phyloP scores from a whole-genome alignment of 768 basidiomycete species.

The Xanthoconium purpureum region DNA sequence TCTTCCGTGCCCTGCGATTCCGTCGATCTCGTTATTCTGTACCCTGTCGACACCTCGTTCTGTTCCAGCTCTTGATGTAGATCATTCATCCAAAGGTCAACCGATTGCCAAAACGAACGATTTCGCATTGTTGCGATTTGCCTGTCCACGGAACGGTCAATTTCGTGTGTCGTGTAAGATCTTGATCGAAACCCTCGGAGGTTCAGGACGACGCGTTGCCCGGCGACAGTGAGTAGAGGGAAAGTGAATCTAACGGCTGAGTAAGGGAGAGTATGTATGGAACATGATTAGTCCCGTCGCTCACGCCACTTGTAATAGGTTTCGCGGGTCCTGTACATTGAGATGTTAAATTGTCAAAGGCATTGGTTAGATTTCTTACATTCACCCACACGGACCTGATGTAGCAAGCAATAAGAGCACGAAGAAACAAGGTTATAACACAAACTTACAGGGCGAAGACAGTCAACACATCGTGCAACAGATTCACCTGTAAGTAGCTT shows the following conservation, averaged over 20 bases:
- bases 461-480: conserved; percentile 1
- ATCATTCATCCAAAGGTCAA: conserved; percentile 1
- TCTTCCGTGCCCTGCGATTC: not conserved
- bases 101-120: conserved; percentile 1
- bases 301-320: not conserved
- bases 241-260: not conserved
- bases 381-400: not conserved
- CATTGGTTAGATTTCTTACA: not conserved
- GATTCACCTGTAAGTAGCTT: not conserved
- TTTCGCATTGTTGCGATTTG: not conserved
- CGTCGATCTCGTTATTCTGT: not conserved
- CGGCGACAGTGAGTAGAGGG: conserved; percentile 14
- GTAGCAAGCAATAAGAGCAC: not conserved
- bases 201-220: conserved; percentile 19
- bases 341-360: not conserved
- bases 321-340: conserved; percentile 4
- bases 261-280: not conserved
- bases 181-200: not conserved
- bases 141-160: not conserved
- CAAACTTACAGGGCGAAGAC: conserved; percentile 5
- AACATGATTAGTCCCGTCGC: not conserved
- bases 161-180: not conserved
- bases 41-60: not conserved
- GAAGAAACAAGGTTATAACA: not conserved
- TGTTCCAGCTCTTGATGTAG: not conserved